phyloP scores from a whole-genome alignment of 805 yeast species.

The Cephaloascus fragrans region DNA sequence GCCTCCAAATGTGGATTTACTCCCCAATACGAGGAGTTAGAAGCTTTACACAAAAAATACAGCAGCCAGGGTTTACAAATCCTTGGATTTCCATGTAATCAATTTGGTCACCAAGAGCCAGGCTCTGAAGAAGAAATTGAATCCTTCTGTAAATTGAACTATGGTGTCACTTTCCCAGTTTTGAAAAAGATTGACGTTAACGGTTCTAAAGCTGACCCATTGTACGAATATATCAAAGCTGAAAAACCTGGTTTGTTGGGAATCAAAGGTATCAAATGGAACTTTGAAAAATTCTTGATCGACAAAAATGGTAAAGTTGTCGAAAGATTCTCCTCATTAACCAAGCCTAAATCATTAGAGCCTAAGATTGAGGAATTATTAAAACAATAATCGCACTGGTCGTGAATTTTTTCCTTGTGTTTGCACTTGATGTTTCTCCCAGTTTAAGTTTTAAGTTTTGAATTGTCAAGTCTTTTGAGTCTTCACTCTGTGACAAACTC shows the following conservation, averaged over 20 bases:
- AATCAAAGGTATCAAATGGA: constrained; percentile 53
- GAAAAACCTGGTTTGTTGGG: constrained; percentile 20
- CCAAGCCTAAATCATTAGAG: constrained; percentile 56
- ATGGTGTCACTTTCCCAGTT: constrained; percentile 26
- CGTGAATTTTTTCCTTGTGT: no score
- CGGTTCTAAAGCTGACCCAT: constrained; percentile 18
- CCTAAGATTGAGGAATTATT: constrained; percentile 50
- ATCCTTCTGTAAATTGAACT: constrained; percentile 10
- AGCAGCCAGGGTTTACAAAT: constrained; percentile 53
- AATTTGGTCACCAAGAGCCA: constrained; percentile 77
- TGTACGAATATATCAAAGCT: constrained; percentile 20
- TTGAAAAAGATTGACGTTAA: constrained; percentile 26
- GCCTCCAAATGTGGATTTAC: constrained; percentile 67
- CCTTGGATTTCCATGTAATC: constrained; percentile 87
- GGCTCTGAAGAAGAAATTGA: constrained; percentile 31
- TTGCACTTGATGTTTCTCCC: no score
- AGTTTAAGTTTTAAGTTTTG: no score
- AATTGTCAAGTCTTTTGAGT: no score
- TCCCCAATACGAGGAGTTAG: constrained; percentile 32
- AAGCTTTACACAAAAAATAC: constrained; percentile 57
- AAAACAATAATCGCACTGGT: no score
- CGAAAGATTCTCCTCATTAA: constrained; percentile 53
- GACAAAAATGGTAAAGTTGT: constrained; percentile 48
- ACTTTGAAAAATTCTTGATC: constrained; percentile 66
- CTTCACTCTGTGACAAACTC: no score